Evolutionary conservation across 23 red algal genomes (phyloP), one percentile per base, ranked within the genome.

Genomic region (Porphyridium purpureum): DNA sequence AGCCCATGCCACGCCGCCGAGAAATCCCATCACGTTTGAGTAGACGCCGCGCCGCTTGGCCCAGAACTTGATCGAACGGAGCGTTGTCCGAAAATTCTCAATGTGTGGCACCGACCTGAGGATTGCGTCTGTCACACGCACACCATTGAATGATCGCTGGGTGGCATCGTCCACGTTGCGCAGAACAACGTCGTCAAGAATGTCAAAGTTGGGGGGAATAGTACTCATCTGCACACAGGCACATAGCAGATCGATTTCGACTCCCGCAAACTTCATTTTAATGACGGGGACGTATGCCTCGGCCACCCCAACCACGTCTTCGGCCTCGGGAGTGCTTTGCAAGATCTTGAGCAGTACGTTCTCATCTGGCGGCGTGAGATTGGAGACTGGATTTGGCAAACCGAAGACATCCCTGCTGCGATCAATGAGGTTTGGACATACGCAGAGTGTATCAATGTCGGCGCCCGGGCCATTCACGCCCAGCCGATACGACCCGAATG

Each of bases 171-270:
- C 90, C 26, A 98, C 90, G 50, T 98, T 86, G 31, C 90, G 77
- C 41, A 98, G 68, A 14, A 98, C 66, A 27, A 38, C 60, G 55
- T 98, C 90, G 53, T 98, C 90, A 24, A 98, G 66, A 27, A 98
- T 84, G 48, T 85, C 66, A 64, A 98, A 78, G 29, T 81, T 64
- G 19, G 62, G 54, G 5, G 90, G 80, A 31, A 98, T 80, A 7
- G 70, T 70, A 21, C 32, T 82, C 60, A 98, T 65, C 55, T 76
- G 57, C 24, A 98, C 52, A 20, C 69, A 60, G 19, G 90, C 90
- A 74, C 76, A 98, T 21, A 98, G 81, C 24, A 98, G 51, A 58
- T 98, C 90, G 60, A 98, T 98, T 50, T 98, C 90, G 52, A 98
- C 90, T 22, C 72, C 66, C 33, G 73, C 60, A 29, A 82, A 98